phyloP scores from a whole-genome alignment of 2,329 filamentous ascomycete species.

The Tolypocladium sp. region DNA sequence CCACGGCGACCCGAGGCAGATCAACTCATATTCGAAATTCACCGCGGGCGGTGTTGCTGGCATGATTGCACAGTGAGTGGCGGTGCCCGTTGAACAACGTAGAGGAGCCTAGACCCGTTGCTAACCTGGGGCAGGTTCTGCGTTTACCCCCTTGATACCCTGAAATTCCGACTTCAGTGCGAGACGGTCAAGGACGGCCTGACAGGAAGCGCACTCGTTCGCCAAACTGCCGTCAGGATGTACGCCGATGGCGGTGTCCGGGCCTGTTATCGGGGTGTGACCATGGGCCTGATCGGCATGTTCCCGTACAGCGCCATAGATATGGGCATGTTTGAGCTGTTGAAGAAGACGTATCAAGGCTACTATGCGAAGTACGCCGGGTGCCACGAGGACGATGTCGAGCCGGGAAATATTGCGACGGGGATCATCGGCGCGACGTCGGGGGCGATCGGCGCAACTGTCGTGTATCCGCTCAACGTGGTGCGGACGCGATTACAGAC shows the following conservation, averaged over 20 bases:
- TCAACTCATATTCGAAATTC: conserved; percentile 81
- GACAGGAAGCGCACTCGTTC: conserved; percentile 73
- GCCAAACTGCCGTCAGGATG: conserved; percentile 80
- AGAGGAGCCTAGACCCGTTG: background rate
- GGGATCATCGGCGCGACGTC: conserved; percentile 86
- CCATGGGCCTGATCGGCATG: conserved; percentile 90
- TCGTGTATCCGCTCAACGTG: conserved; percentile 92
- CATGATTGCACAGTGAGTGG: conserved; percentile 77
- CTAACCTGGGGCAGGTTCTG: conserved; percentile 51
- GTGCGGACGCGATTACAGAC: conserved; percentile 87
- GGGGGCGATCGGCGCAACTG: conserved; percentile 83
- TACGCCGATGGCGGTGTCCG: conserved; percentile 64
- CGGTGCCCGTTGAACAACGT: background rate
- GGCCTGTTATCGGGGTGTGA: conserved; percentile 83
- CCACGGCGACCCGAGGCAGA: conserved; percentile 69
- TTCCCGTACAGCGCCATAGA: conserved; percentile 98
- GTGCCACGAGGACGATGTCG: conserved; percentile 75
- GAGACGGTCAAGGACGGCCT: conserved; percentile 82
- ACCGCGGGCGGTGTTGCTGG: conserved; percentile 83
- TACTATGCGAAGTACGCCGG: conserved; percentile 61
- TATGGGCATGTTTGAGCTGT: conserved; percentile 86
- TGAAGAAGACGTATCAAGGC: conserved; percentile 65
- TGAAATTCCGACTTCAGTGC: conserved; percentile 82
- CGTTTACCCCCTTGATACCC: conserved; percentile 86
- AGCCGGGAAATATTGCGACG: conserved; percentile 72